Evolutionary conservation across 1,139 yeast species (phyloP), one percentile per base, ranked within the genome.

Genomic region (Blastobotrys serpentis): DNA sequence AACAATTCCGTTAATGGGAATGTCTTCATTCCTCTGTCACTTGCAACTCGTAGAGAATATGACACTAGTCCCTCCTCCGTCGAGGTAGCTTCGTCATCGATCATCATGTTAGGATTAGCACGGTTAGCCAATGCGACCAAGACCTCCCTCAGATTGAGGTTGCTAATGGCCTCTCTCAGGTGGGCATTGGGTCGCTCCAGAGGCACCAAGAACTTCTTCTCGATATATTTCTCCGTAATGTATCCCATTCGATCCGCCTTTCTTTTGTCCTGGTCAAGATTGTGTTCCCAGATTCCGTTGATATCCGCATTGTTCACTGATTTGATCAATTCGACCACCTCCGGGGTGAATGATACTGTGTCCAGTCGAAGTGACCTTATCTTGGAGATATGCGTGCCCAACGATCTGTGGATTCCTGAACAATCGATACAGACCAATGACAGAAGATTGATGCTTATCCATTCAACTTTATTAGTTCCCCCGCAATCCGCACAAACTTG

Each of bases 321-420:
- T 50, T 78, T 72, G 47, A 88, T 67, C 26, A 75, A 64, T 32
- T 78, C 83, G 14, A 86, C 65, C 58, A 87, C 79, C 43, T 80
- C 83, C 23, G 65, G 70, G 2, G 76, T 69, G 89, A 97, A 92
- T 11, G 75, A 70, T 1, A 62, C 66, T 1, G 76, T 73, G 62
- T 92, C 98, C 60, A 89, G 75, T 1, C 95, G 84, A 54, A 92
- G 70, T 0, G 96, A 86, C 55, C 94, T 80, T 4, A 89, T 85
- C 56, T 78, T 78, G 18, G 95, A 84, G 3, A 87, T 72, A 55
- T 82, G 85, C 0, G 83, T 69, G 0, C 95, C 95, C 52, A 90
- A 69, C 29, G 86, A 78, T 55, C 94, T 77, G 66, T 90, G 98
- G 0, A 76, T 73, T 1, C 79, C 79, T 0, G 96, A 84, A 61